Evolutionary conservation across 2,329 filamentous ascomycete genomes (phyloP), one percentile per base, ranked within the genome.

Genomic region (Arthroderma uncinatum): DNA sequence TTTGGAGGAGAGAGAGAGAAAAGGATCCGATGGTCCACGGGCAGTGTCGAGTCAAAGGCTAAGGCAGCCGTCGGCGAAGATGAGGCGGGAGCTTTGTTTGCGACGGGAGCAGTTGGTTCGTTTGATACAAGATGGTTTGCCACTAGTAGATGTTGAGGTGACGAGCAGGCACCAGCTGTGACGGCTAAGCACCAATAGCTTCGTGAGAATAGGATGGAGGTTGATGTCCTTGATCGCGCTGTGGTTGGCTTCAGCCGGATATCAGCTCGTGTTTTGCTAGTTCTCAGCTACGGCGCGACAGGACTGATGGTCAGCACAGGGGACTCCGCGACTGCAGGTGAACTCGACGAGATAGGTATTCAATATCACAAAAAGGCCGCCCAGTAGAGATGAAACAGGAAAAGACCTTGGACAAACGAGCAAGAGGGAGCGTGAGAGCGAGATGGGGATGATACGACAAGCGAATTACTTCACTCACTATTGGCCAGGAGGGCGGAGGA

Each of bases 401-500:
- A 10, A 47, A 21, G 19, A 53, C 25, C 33, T 23, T 16, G 14
- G 6, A 28, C 8, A 21, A 37, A 19, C 4, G 30, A 36, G 30
- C 9, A 16, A 52, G 33, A 34, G n/a, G 50, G 25, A 37, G 30
- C 16, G 33, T 7, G 50, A 53, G 9, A 23, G 36, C 19, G 14
- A 34, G 16, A 53, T n/a, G 25, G 39, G 50, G 47, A 50, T 50
- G 47, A 50, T 25, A 50, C 47, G 47, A 33, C 25, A 33, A 33
- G 47, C 47, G 47, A 33, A 50, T 30, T 50, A 50, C 14, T 50
- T 25, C 14, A 33, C 47, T 5, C 33, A 33, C 25, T 50, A 50
- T 50, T 50, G 47, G 47, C 47, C 47, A 30, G 25, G 25, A 33
- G 47, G 5, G n/a, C 47, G 47, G 47, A 50, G 33, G 47, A 50